Percentiles rank a stretch among this genome's conserved stretches.
Evolutionary conservation across 2,329 filamentous ascomycete genomes (phyloP).

Genomic region (Sphaerulina populicola): DNA sequence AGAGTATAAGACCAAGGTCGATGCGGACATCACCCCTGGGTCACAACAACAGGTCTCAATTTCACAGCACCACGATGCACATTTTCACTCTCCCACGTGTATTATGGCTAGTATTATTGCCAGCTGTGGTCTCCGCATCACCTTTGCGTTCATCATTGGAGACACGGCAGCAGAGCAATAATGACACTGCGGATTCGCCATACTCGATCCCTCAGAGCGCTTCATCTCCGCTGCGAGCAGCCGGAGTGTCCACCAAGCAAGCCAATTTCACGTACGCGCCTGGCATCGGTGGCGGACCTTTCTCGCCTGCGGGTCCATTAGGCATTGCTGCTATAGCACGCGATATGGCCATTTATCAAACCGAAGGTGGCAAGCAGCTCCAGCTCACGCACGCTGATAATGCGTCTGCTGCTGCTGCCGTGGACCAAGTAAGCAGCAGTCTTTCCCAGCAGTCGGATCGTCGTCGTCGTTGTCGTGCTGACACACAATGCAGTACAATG

Average conservation of each 20-base stretch:
- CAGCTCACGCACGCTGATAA: background rate
- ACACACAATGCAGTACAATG: conserved; percentile 14
- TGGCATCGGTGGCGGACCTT: conserved; percentile 6
- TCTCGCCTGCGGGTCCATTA: conserved; percentile 1
- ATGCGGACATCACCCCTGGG: background rate
- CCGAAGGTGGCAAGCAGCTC: conserved; percentile 1
- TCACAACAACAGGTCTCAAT: background rate
- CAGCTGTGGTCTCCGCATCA: background rate
- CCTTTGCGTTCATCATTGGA: background rate
- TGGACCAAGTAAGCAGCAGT: background rate
- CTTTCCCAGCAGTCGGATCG: background rate
- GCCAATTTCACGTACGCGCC: background rate
- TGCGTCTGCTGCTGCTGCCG: background rate
- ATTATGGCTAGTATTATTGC: background rate
- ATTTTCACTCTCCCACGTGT: background rate
- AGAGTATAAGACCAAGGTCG: background rate
- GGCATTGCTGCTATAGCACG: background rate
- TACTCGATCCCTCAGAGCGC: background rate
- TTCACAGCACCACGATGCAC: background rate
- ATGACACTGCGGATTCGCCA: background rate
- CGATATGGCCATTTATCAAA: background rate
- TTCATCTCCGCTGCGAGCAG: background rate
- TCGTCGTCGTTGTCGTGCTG: background rate
- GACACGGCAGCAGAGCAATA: background rate
- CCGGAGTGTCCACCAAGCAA: background rate